phyloP scores from a whole-genome alignment of 345 rosid species.

The Gossypium raimondii region DNA sequence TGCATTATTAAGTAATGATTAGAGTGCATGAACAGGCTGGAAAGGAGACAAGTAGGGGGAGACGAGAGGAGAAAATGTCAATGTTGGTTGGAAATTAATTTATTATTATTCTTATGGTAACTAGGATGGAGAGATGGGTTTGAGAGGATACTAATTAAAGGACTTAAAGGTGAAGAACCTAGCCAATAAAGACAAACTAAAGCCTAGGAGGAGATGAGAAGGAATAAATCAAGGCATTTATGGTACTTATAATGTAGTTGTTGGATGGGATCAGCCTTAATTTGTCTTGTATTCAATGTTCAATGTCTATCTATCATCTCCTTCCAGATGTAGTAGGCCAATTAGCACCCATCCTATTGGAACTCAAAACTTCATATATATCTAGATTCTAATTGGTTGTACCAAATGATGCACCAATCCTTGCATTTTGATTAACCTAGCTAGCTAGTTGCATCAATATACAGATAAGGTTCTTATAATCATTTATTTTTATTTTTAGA shows the following conservation, averaged over 20 bases:
- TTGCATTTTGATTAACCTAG: not conserved
- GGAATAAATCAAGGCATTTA: slow-evolving; percentile 24
- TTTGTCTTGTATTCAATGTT: slow-evolving; percentile 2
- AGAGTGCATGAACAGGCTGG: not conserved
- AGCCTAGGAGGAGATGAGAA: not conserved
- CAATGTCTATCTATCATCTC: slow-evolving; percentile 19
- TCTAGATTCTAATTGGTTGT: slow-evolving; percentile 12
- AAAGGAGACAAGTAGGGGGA: slow-evolving; percentile 2
- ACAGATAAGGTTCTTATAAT: slow-evolving; percentile 5
- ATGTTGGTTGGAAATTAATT: not conserved
- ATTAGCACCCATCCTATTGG: slow-evolving; percentile 21
- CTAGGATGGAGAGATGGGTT: no score
- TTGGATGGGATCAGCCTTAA: slow-evolving; percentile 15
- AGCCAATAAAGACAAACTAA: slow-evolving; percentile 36
- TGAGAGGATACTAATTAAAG: not conserved
- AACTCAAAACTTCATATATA: slow-evolving; percentile 13
- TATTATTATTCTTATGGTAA: not conserved
- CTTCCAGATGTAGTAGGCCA: slow-evolving; percentile 4
- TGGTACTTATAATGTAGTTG: slow-evolving; percentile 26
- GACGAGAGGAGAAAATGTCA: not conserved
- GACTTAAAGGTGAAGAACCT: slow-evolving; percentile 24
- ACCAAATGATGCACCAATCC: not conserved
- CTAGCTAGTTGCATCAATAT: not conserved
- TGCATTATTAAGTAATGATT: not conserved
- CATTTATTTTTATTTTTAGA: not conserved